Evolutionary conservation across 441 rosid genomes (phyloP), one percentile per base, ranked within the genome.

Genomic region (Populus tomentosa): DNA sequence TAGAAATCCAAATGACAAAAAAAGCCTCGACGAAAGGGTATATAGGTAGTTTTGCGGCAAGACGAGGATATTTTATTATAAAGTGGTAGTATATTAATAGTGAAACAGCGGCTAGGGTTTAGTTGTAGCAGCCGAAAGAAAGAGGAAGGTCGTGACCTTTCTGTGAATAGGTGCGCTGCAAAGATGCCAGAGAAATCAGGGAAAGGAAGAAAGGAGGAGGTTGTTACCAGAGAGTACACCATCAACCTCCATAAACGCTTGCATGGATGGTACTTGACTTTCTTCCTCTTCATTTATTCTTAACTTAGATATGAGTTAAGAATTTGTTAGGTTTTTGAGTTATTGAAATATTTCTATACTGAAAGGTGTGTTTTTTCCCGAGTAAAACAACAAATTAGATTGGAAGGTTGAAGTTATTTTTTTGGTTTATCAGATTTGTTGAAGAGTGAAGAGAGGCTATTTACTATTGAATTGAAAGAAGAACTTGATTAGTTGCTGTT

Each of bases 211-310:
- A 91, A 92, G 65, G 93, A 89, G 76, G 98, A 94, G 88, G 92
- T 94, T 71, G 92, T 94, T 20, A 89, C 93, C 67, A 88, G 97
- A 74, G 98, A 94, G 83, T 92, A 94, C 88, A 94, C 97, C 74
- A 82, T 94, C 80, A 92, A 94, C 84, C 93, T 94, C 72, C 97
- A 94, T 87, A 91, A 91, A 69, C 97, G 97, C 75, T 81, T 92
- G 67, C 97, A 92, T 82, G 87, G 94, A 79, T 94, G 98, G 96
- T 94, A 69, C 33, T 35, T 11, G 23, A 46, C 59, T 71, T n/a
- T 35, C 14, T 70, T 23, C 23, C 18, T 2, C 10, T 69, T 0
- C 20, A 13, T 1, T 10, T 36, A 8, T 8, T 36, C 40, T 8
- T 2, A 36, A 8, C 2, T 36, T 4, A 46, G 20, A 46, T 46